Evolutionary conservation across 169 alveolate genomes (phyloP), one percentile per base, ranked within the genome.

Genomic region (Plasmodium sp.): DNA sequence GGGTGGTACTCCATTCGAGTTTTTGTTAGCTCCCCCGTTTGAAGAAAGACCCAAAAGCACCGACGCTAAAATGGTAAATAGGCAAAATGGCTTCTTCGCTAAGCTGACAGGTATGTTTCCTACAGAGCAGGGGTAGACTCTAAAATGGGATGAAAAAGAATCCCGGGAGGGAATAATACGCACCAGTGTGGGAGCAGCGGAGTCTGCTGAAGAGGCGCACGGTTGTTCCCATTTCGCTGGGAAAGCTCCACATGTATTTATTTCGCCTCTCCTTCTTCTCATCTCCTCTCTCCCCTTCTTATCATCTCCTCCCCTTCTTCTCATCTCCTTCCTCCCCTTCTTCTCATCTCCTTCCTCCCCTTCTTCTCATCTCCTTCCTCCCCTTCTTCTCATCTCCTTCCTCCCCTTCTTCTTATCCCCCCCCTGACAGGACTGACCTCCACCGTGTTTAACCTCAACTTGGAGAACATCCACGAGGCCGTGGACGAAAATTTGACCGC

Each of bases 101-200:
- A 90, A 90, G 84, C 39, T 90, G 56, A 67, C 94, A 90, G 94
- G 94, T 90, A 81, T 5, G 3, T 16, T n/a, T 34, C 72, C 18
- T 16, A 14, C 14, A 18, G 16, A 83, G 45, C 36, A 83, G 22
- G 48, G 41, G 34, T 5, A 79, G 7, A 6, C 12, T 0, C 4
- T 12, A 39, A 41, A 79, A 51, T 7, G 62, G 22, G 36, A 31
- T 41, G 72, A 36, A n/a, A 48, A 81, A 48, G 48, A 48, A 81
- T 43, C 9, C 27, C 18, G 14, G 1, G 33, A 22, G 56, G 33
- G 5, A 12, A 12, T 12, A 71, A 81, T 7, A 22, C 27, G 5
- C 5, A 67, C 33, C 18, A 5, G n/a, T 67, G 41, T 51, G 2
- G 3, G 1, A 18, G 62, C 62, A 43, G 54, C 6, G 2, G 9